Evolutionary conservation across 345 rosid genomes (phyloP), one percentile per base, ranked within the genome.

Genomic region (Aurinia saxatilis): DNA sequence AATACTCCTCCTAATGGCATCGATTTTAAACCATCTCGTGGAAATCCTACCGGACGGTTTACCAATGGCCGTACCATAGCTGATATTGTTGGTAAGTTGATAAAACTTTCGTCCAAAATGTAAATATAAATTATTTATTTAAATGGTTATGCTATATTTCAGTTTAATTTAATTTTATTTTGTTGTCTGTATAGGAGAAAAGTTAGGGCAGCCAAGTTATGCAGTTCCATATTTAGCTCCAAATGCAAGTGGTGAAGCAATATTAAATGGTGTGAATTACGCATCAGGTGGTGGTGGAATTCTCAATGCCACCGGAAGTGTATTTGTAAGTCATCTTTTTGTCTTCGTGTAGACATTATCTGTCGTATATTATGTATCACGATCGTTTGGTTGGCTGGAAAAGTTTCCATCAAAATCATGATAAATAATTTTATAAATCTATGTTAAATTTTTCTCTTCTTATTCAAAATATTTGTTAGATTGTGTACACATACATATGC

Each of bases 271-370:
- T 36, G 96, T 88, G 39, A 92, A 86, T 67, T 92, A 86, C 62
- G 98, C 93, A 19, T 92, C 96, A 10, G 98, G 98, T 42, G 98
- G 84, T 68, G 98, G 95, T 75, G 96, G 98, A 35, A 67, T 92
- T 63, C 42, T 88, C 78, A 92, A 92, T 74, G 96, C 91, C 27
- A 92, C 98, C 3, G 98, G 98, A 53, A 84, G 89, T 75, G 82
- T 91, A 3, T 91, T 91, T 66, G 98, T 87, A 15, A 72, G 80
- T 51, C 15, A 18, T 3, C 2, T 21, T 48, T 57, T 50, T 18
- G 10, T 7, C 18, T 38, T n/a, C 42, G 17, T 58, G 27, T 8
- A 25, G 0, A 12, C 7, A 18, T n/a, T 25, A 18, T 23, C 2
- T 3, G 1, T 0, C 12, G 18, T 41, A 6, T 8, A 36, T 66